Evolutionary conservation across 805 yeast genomes (phyloP).

Genomic region (Pichia membranifaciens): DNA sequence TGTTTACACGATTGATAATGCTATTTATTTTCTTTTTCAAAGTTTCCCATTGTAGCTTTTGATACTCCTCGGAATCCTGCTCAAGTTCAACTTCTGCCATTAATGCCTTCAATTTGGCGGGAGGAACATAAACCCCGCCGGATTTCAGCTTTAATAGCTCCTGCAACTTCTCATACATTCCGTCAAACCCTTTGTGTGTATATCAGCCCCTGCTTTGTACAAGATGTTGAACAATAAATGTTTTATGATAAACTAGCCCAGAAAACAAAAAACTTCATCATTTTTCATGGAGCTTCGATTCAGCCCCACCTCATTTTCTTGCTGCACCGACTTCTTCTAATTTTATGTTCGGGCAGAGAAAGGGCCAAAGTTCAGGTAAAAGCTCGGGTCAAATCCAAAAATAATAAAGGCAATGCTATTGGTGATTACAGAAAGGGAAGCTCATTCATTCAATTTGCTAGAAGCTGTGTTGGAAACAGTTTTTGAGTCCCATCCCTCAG

Average conservation of each 20-base stretch:
- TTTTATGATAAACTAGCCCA: not conserved
- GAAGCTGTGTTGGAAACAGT: not conserved
- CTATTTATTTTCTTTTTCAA: slow-evolving; percentile 44
- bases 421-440: slow-evolving; percentile 4
- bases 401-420: slow-evolving; percentile 7
- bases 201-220: too few species aligned
- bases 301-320: not conserved
- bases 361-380: too few species aligned
- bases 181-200: too few species aligned
- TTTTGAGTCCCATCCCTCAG: not conserved
- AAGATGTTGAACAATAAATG: too few species aligned
- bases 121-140: slow-evolving; percentile 50
- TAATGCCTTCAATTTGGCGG: slow-evolving; percentile 43
- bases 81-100: slow-evolving; percentile 24
- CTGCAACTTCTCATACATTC: slow-evolving; percentile 26
- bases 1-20: slow-evolving; percentile 40
- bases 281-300: not conserved
- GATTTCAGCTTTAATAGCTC: slow-evolving; percentile 34
- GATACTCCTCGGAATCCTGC: slow-evolving; percentile 35
- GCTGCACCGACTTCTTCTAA: not conserved
- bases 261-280: not conserved
- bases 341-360: too few species aligned
- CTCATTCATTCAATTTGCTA: not conserved
- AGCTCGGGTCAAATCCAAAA: too few species aligned
- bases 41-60: slow-evolving; percentile 52